Conservation (phyloP, 805 yeast species). For the Sporopachydermia lactativora region DNA sequence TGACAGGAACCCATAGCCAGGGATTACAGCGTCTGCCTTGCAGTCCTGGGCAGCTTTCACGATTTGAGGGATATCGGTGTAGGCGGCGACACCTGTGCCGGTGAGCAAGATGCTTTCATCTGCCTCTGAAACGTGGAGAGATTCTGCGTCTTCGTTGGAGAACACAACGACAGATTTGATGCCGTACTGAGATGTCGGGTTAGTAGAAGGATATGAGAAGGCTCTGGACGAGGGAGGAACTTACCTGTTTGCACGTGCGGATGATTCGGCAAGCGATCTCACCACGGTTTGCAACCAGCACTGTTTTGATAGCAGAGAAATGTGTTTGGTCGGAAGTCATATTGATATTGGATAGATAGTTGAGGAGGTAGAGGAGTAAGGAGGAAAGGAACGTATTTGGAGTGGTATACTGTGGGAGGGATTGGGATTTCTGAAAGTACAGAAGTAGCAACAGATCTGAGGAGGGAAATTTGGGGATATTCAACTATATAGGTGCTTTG, state of each 20-base stretch:
- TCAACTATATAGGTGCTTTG: too few relatives aligned
- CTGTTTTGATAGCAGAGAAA: slow-evolving; percentile 7
- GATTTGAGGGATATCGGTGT: slow-evolving; percentile 29
- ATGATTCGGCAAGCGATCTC: slow-evolving; percentile 17
- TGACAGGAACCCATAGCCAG: slow-evolving; percentile 43
- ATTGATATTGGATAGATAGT: too few relatives aligned
- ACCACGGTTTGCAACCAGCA: slow-evolving; percentile 16
- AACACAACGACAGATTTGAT: slow-evolving; percentile 14
- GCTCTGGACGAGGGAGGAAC: not conserved
- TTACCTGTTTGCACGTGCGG: slow-evolving; percentile 11
- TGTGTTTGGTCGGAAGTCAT: too few relatives aligned
- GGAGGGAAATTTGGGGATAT: too few relatives aligned
- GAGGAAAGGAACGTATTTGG: too few relatives aligned
- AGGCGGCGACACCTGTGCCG: slow-evolving; percentile 19
- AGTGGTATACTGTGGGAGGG: too few relatives aligned
- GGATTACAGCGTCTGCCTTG: slow-evolving; percentile 41
- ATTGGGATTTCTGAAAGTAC: too few relatives aligned
- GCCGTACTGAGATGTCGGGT: slow-evolving; percentile 6
- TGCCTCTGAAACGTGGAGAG: slow-evolving; percentile 17
- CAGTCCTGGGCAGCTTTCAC: slow-evolving; percentile 32
- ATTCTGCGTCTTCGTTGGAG: slow-evolving; percentile 17
- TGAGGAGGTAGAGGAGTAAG: too few relatives aligned
- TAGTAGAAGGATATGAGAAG: not conserved
- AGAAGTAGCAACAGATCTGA: too few relatives aligned
- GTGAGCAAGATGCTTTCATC: slow-evolving; percentile 13